Conservation (phyloP, 2,329 filamentous ascomycete species). For the Pestalotiopsis sp. region DNA sequence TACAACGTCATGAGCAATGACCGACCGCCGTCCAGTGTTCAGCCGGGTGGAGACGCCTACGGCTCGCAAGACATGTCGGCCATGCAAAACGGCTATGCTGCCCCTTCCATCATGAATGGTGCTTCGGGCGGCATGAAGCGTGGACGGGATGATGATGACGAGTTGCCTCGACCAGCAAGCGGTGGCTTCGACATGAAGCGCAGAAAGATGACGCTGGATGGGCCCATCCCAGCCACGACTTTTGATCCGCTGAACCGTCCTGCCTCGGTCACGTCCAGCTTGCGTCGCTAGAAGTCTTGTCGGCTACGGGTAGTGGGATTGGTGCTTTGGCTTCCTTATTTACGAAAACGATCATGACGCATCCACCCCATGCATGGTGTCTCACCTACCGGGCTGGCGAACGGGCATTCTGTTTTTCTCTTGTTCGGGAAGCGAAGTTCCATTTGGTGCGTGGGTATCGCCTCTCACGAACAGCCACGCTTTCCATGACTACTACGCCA, state of each 20-base stretch:
- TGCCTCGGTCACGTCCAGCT: conserved; percentile 42
- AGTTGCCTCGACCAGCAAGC: conserved; percentile 59
- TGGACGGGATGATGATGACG: conserved; percentile 60
- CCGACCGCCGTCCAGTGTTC: conserved; percentile 66
- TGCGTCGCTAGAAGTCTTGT: conserved; percentile 23
- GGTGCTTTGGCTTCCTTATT: background rate
- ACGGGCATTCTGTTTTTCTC: background rate
- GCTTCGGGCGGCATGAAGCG: conserved; percentile 45
- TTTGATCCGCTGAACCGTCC: conserved; percentile 53
- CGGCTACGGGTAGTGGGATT: background rate
- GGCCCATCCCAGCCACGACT: conserved; percentile 47
- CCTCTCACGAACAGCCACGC: conserved; percentile 19
- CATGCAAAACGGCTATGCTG: conserved; percentile 63
- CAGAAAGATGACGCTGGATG: conserved; percentile 73
- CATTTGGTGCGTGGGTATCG: conserved; percentile 17
- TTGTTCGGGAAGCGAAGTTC: conserved; percentile 19
- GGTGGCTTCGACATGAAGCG: conserved; percentile 71
- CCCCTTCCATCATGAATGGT: conserved; percentile 68
- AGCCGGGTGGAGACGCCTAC: conserved; percentile 68
- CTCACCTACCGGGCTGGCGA: background rate
- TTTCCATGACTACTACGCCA: conserved; percentile 19
- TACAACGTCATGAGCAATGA: conserved; percentile 90
- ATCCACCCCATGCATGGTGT: background rate
- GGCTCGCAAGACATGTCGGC: conserved; percentile 61
- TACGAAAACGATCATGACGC: background rate